phyloP scores from a whole-genome alignment of 2,329 filamentous ascomycete species.

The Sarocladium strictum region DNA sequence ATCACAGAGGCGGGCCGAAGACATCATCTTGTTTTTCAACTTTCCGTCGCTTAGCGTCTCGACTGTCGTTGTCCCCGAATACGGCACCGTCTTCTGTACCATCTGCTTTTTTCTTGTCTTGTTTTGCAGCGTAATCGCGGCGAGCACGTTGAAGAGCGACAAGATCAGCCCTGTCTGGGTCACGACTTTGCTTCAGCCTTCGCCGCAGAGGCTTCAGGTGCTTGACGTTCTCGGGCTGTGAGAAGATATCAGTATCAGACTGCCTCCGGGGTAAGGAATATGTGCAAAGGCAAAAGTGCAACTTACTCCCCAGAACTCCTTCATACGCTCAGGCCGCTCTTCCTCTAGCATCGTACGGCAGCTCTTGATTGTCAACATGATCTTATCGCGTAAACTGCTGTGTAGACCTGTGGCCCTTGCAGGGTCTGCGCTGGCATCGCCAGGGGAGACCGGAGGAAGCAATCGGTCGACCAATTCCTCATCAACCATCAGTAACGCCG shows the following conservation, averaged over 20 bases:
- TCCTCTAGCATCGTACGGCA: constrained; percentile 50
- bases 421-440: constrained; percentile 18
- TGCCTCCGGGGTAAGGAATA: no score
- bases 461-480: constrained; percentile 49
- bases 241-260: neutral
- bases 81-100: constrained; percentile 36
- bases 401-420: constrained; percentile 17
- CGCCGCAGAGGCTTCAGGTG: constrained; percentile 53
- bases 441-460: constrained; percentile 28
- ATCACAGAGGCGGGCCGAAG: constrained; percentile 38
- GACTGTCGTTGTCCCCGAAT: constrained; percentile 35
- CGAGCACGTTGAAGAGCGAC: constrained; percentile 62
- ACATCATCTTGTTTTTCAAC: constrained; percentile 36
- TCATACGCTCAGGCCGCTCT: constrained; percentile 51
- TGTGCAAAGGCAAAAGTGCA: no score
- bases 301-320: constrained; percentile 47
- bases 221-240: constrained; percentile 38
- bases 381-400: constrained; percentile 36
- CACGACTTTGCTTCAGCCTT: constrained; percentile 67
- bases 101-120: constrained; percentile 33
- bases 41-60: constrained; percentile 41
- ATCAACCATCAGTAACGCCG: constrained; percentile 72
- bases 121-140: constrained; percentile 44
- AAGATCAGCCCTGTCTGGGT: constrained; percentile 68
- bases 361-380: constrained; percentile 39